Base-by-base conservation (phyloP, 768 basidiomycete species). In the Galerina sulciceps region DNA sequence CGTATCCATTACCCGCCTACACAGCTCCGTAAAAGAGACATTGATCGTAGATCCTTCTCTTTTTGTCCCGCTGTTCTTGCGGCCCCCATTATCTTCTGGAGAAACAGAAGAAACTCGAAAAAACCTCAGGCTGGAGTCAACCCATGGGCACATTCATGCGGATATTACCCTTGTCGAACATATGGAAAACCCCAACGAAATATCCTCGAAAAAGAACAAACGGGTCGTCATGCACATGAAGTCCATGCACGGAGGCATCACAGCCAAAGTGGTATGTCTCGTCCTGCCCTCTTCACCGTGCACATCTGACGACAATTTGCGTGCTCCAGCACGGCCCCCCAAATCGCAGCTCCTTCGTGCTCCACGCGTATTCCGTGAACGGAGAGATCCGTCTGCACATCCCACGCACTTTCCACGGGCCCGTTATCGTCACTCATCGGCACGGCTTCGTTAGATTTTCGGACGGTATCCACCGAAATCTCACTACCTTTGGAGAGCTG, bases 321-420 rank as follows among this genome's bases (percentile, higher is more conserved):
- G 23, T 20, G 11, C 40, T 35, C 4, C 26, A 70, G 67, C 65
- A 65, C 41, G 69, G 67, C 9, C 55, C 50, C 6, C 56, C 58
- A 15, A 51, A 56, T 55, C 65, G 66, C 22, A 60, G 63, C 18
- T 69, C 74, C 13, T 67, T 77, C 26, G 57, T 67, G 4, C 52
- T 77, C 17, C 59, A 57, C 15, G 69, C 68, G 10, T 50, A 62
- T 8, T 56, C 70, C 1, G 55, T 57, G 6, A 71, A 75, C 38
- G 79, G 79, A n/a, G 61, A 68, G 42, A 64, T 80, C 42, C 69
- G 64, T 1, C 36, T 81, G 13, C 67, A 71, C 52, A 60, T 81
- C 45, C 79, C 80, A 8, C 75, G 75, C 34, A 71, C 75, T 15
- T 81, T 80, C 70, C 68, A 69, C 31, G 80, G 80, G 0, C 73